A percentile compares a stretch with the other conserved stretches of the same genome.
Evolutionary conservation across 1,284 basidiomycete genomes (phyloP).

Genomic region (Boletus sp.): DNA sequence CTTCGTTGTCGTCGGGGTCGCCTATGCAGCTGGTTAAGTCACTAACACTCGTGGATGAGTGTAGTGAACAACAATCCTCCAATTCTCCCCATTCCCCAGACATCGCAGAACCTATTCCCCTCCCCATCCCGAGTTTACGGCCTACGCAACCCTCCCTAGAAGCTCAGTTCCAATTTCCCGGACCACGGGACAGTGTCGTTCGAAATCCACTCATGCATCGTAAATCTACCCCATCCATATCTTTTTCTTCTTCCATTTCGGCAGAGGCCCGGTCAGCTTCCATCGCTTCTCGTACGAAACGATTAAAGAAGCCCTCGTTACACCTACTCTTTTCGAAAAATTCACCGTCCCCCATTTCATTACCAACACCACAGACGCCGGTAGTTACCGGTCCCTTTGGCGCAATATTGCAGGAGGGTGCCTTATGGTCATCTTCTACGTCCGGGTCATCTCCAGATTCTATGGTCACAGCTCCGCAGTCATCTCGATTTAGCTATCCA

Average conservation of each 20-base stretch:
- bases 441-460: constrained; percentile 33
- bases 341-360: constrained; percentile 37
- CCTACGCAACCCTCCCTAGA: constrained; percentile 14
- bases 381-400: constrained; percentile 1
- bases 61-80: constrained; percentile 18
- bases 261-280: constrained; percentile 26
- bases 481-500: constrained; percentile 34
- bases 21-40: constrained; percentile 31
- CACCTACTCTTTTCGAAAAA: constrained; percentile 51
- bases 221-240: constrained; percentile 39
- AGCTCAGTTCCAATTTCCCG: constrained; percentile 41
- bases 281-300: constrained; percentile 31
- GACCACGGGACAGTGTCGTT: constrained; percentile 31
- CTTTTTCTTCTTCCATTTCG: constrained; percentile 32
- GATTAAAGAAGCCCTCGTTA: constrained; percentile 53
- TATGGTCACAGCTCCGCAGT: constrained; percentile 35
- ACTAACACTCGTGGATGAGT: constrained; percentile 26
- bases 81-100: constrained; percentile 22
- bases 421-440: constrained; percentile 20
- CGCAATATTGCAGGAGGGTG: constrained; percentile 12
- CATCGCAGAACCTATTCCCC: constrained; percentile 28
- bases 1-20: constrained; percentile 41
- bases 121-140: constrained; percentile 28
- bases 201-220: constrained; percentile 33
- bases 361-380: constrained; percentile 19